phyloP scores from a whole-genome alignment of 805 yeast genomes.

The Starmerella powellii region DNA sequence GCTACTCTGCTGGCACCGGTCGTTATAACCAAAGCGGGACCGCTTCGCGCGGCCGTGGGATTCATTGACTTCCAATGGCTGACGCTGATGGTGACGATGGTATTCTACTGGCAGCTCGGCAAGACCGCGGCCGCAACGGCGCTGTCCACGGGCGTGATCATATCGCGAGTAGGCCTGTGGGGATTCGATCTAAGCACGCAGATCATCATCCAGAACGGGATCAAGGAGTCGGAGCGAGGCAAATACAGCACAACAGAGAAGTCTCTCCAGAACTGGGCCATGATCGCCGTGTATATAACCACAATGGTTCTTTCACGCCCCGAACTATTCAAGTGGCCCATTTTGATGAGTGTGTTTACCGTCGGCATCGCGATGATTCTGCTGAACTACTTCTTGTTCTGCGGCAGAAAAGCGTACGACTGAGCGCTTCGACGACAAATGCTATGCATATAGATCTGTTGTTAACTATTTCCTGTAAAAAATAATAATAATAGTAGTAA shows the following conservation, averaged over 20 bases:
- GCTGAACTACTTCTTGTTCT: slow-evolving; percentile 5
- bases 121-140: slow-evolving; percentile 11
- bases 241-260: slow-evolving; percentile 26
- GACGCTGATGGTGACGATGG: slow-evolving; percentile 24
- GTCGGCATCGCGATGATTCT: slow-evolving; percentile 10
- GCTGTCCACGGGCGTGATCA: slow-evolving; percentile 24
- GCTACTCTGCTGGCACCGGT: slow-evolving; percentile 30
- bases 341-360: slow-evolving; percentile 8
- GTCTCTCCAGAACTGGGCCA: slow-evolving; percentile 16
- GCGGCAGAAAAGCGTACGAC: too few species aligned
- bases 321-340: slow-evolving; percentile 12
- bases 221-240: slow-evolving; percentile 28
- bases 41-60: slow-evolving; percentile 27
- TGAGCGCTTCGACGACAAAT: too few species aligned
- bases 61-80: slow-evolving; percentile 28
- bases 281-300: slow-evolving; percentile 10
- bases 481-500: too few species aligned
- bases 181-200: slow-evolving; percentile 33
- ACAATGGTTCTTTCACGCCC: slow-evolving; percentile 17
- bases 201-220: slow-evolving; percentile 29
- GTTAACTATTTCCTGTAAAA: too few species aligned
- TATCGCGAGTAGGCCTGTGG: slow-evolving; percentile 35
- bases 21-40: slow-evolving; percentile 21
- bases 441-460: too few species aligned
- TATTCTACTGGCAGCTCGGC: slow-evolving; percentile 3